These are phyloP conservation scores for Phytophthora cactorum DNA, from an alignment of 352 stramenopile genomes.

Conservation along the genomic window DNA sequence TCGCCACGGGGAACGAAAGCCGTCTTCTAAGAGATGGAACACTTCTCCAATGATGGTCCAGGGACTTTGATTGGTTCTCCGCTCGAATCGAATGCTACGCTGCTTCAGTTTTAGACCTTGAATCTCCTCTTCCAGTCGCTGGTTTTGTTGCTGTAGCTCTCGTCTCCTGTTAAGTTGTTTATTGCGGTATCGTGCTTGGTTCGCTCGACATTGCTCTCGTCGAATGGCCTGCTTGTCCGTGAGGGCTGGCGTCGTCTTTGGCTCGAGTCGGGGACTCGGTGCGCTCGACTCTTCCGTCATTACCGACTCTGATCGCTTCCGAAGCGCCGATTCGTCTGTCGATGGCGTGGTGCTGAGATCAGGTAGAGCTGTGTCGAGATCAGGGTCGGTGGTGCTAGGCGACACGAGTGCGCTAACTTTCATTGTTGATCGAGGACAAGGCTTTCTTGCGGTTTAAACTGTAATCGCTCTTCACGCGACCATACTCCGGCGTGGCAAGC, in stretches of 20 bases:
- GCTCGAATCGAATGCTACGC: conserved; percentile 7
- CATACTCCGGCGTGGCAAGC: background rate
- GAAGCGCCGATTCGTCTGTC: conserved; percentile 14
- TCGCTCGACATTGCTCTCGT: conserved; percentile 26
- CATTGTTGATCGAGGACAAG: background rate
- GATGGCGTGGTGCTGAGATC: conserved; percentile 11
- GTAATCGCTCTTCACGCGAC: background rate
- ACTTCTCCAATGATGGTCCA: conserved; percentile 28
- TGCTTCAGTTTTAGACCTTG: conserved; percentile 11
- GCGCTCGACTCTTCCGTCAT: conserved; percentile 16
- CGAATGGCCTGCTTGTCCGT: conserved; percentile 22
- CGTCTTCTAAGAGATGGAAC: conserved; percentile 20
- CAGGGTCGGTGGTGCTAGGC: conserved; percentile 9
- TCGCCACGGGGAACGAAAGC: conserved; percentile 21
- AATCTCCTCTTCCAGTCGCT: conserved; percentile 25
- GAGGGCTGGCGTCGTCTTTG: conserved; percentile 9
- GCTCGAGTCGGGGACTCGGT: conserved; percentile 11
- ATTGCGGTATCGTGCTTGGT: conserved; percentile 31
- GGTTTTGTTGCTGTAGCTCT: conserved; percentile 10
- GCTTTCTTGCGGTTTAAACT: background rate
- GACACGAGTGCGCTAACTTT: conserved; percentile 19
- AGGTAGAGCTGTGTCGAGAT: conserved; percentile 10
- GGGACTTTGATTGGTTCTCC: conserved; percentile 18
- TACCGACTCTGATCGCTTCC: conserved; percentile 9
- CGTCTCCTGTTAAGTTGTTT: conserved; percentile 20